phyloP scores from a whole-genome alignment of 441 rosid genomes.

The Gossypium davidsonii region DNA sequence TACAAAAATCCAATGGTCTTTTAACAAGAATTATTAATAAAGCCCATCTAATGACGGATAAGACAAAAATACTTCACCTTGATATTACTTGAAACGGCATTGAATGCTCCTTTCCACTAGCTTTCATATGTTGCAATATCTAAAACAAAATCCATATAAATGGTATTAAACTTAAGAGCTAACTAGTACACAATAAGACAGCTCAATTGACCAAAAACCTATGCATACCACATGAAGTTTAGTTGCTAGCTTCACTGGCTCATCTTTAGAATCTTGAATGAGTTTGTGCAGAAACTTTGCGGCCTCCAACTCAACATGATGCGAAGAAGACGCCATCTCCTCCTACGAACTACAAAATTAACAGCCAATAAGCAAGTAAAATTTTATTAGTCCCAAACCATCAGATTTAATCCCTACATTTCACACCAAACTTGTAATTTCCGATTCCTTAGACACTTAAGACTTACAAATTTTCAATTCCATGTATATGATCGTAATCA shows the following conservation, averaged over 20 bases:
- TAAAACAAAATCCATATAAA: conserved; percentile 23
- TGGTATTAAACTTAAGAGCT: conserved; percentile 10
- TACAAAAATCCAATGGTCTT: neutral
- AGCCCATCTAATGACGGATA: neutral
- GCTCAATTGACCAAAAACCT: conserved; percentile 10
- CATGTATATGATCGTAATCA: neutral
- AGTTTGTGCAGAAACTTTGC: conserved; percentile 98
- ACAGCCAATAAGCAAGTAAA: neutral
- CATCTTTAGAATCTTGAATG: conserved; percentile 94
- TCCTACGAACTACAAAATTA: conserved; percentile 28
- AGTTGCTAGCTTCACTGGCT: conserved; percentile 86
- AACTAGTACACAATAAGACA: conserved; percentile 11
- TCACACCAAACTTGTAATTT: conserved; percentile 1
- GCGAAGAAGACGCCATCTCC: conserved; percentile 68
- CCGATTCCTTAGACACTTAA: neutral
- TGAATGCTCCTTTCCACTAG: conserved; percentile 96
- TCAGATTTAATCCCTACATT: neutral
- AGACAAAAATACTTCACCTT: conserved; percentile 41
- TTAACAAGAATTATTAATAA: neutral
- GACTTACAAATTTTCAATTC: neutral
- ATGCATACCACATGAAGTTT: conserved; percentile 82
- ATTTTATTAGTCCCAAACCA: neutral
- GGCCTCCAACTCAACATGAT: conserved; percentile 95
- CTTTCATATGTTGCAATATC: conserved; percentile 97
- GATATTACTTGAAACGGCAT: conserved; percentile 99